These are phyloP conservation scores for Aspergillus cejpii DNA, from an alignment of 2,329 filamentous ascomycete species.

Conservation along the genomic window DNA sequence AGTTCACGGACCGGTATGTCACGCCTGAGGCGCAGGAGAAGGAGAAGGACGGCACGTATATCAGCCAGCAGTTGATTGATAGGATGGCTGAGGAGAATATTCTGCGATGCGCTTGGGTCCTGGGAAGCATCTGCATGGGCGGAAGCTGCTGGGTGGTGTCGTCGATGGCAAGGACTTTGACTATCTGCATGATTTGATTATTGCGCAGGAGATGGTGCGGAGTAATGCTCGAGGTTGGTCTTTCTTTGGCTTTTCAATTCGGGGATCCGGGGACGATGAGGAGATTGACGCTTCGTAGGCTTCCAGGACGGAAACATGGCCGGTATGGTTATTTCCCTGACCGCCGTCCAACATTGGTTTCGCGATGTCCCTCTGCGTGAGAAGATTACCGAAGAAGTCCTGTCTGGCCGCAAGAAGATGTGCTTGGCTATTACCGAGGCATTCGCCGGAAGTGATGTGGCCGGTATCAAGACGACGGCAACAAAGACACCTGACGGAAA, in stretches of 20 bases:
- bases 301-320: constrained; percentile 85
- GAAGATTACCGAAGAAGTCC: constrained; percentile 62
- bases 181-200: constrained; percentile 76
- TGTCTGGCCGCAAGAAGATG: constrained; percentile 79
- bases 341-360: constrained; percentile 73
- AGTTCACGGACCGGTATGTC: constrained; percentile 66
- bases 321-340: constrained; percentile 75
- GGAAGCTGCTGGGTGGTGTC: constrained; percentile 60
- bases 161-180: constrained; percentile 76
- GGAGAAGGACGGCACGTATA: constrained; percentile 65
- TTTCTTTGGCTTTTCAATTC: background rate
- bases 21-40: constrained; percentile 68
- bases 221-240: constrained; percentile 56
- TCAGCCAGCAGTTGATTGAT: constrained; percentile 65
- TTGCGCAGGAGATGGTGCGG: constrained; percentile 65
- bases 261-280: background rate
- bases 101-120: constrained; percentile 78
- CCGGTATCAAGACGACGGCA: constrained; percentile 70
- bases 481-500: constrained; percentile 68
- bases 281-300: constrained; percentile 29
- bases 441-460: constrained; percentile 77
- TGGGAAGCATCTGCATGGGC: constrained; percentile 70
- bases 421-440: constrained; percentile 83
- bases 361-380: constrained; percentile 60
- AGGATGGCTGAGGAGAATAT: constrained; percentile 68